Evolutionary conservation across 2,329 filamentous ascomycete species (phyloP).

Genomic region (Fusarium aywerte): DNA sequence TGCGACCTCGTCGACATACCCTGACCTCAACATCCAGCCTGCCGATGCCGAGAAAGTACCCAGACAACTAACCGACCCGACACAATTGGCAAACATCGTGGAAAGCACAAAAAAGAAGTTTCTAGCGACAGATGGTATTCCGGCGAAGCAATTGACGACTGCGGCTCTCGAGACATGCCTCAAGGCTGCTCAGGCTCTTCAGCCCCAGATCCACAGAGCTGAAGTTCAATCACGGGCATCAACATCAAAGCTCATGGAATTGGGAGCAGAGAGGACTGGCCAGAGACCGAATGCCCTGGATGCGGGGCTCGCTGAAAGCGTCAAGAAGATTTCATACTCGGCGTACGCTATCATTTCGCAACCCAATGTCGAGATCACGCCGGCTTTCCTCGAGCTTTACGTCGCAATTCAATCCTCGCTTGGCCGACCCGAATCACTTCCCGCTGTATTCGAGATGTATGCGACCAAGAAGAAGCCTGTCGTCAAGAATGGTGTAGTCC

Average conservation of each 20-base stretch:
- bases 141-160: slow-evolving; percentile 56
- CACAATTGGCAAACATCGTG: slow-evolving; percentile 55
- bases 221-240: slow-evolving; percentile 57
- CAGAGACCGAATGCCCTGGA: slow-evolving; percentile 47
- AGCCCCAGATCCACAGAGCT: slow-evolving; percentile 54
- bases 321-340: slow-evolving; percentile 65
- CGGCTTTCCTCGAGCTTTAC: slow-evolving; percentile 76
- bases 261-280: slow-evolving; percentile 53
- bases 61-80: slow-evolving; percentile 51
- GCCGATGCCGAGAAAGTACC: slow-evolving; percentile 33
- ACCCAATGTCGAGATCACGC: slow-evolving; percentile 82
- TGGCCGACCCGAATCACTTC: slow-evolving; percentile 78
- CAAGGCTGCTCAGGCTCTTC: slow-evolving; percentile 57
- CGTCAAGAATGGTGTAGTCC: slow-evolving; percentile 67
- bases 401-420: slow-evolving; percentile 80
- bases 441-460: slow-evolving; percentile 83
- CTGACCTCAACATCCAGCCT: slow-evolving; percentile 29
- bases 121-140: slow-evolving; percentile 57
- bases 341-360: slow-evolving; percentile 79
- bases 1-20: slow-evolving; percentile 39
- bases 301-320: slow-evolving; percentile 55
- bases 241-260: slow-evolving; percentile 64
- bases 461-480: slow-evolving; percentile 81
- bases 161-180: slow-evolving; percentile 59
- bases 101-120: slow-evolving; percentile 58